Conservation (phyloP, 1,139 yeast genomes). For the Chernovozyma aurita region DNA sequence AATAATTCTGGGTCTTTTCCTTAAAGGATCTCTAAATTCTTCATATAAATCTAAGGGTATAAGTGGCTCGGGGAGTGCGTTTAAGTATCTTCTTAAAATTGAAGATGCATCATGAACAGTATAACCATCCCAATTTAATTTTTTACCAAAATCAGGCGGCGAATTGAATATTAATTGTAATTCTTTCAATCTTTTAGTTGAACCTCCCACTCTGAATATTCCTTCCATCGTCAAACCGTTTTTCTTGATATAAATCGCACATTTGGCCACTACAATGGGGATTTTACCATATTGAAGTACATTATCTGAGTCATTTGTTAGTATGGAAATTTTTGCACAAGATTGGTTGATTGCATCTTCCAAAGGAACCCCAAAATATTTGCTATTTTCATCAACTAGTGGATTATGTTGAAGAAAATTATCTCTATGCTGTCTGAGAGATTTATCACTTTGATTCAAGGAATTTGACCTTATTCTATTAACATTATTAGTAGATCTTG, state of each 20-base stretch:
- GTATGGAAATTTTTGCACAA: slow-evolving; percentile 65
- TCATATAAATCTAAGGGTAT: slow-evolving; percentile 79
- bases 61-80: slow-evolving; percentile 88
- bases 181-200: slow-evolving; percentile 82
- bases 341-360: slow-evolving; percentile 70
- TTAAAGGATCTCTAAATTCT: slow-evolving; percentile 72
- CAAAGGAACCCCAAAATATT: slow-evolving; percentile 83
- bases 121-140: slow-evolving; percentile 85
- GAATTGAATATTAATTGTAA: slow-evolving; percentile 77
- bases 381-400: slow-evolving; percentile 43
- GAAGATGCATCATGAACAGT: slow-evolving; percentile 99
- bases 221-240: slow-evolving; percentile 82
- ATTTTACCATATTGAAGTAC: slow-evolving; percentile 71
- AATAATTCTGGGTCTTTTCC: slow-evolving; percentile 54
- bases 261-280: slow-evolving; percentile 91
- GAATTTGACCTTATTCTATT: slow-evolving; percentile 37
- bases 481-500: slow-evolving; percentile 47
- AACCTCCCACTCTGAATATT: slow-evolving; percentile 89
- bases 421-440: slow-evolving; percentile 52
- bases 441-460: slow-evolving; percentile 28
- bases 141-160: slow-evolving; percentile 87
- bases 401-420: slow-evolving; percentile 47
- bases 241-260: slow-evolving; percentile 80
- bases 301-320: slow-evolving; percentile 43
- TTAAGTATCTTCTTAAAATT: slow-evolving; percentile 75